Evolutionary conservation across 352 stramenopile genomes (phyloP).

Genomic region (Stramenopiles sp.): DNA sequence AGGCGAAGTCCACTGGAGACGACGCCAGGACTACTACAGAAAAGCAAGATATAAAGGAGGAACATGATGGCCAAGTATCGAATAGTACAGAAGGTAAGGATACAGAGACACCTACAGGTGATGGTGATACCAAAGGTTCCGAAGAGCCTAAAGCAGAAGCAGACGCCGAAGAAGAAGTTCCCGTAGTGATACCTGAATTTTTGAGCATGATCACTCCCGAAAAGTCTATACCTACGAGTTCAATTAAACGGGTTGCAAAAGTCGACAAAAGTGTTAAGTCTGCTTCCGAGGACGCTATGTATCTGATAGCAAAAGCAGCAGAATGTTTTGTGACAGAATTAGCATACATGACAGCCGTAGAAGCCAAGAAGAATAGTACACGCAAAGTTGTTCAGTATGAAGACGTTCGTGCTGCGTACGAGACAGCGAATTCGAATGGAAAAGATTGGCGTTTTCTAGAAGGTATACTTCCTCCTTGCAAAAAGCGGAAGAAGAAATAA

Average conservation of each 20-base stretch:
- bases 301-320: neutral
- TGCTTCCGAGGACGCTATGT: neutral
- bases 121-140: too few relatives aligned
- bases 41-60: too few relatives aligned
- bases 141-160: too few relatives aligned
- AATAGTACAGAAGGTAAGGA: too few relatives aligned
- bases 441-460: slow-evolving; percentile 8
- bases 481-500: neutral
- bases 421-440: neutral
- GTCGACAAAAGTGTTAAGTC: neutral
- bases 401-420: neutral
- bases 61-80: too few relatives aligned
- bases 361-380: neutral
- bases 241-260: neutral
- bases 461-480: neutral
- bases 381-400: slow-evolving; percentile 6
- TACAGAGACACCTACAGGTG: too few relatives aligned
- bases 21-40: too few relatives aligned
- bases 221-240: neutral
- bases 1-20: too few relatives aligned
- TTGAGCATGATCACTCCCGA: neutral
- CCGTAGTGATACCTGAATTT: neutral
- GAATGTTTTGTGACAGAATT: slow-evolving; percentile 12
- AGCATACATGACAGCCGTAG: neutral
- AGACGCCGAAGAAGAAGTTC: neutral